phyloP scores from a whole-genome alignment of 495 filamentous ascomycete species.

The Hypoxylon crocopeplum region DNA sequence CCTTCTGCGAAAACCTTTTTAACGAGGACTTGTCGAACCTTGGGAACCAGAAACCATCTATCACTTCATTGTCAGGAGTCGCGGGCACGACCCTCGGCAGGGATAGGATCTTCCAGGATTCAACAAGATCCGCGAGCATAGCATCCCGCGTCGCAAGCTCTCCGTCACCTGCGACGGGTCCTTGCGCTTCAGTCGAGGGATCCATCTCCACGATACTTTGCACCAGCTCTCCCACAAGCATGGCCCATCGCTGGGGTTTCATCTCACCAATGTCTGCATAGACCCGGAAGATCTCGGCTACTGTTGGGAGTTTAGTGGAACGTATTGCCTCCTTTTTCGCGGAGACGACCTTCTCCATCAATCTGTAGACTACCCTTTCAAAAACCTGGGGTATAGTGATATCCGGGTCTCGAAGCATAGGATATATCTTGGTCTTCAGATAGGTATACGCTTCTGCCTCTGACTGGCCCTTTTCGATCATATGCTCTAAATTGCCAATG shows the following conservation, averaged over 20 bases:
- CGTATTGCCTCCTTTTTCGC: slow-evolving; percentile 46
- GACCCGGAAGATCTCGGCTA: slow-evolving; percentile 49
- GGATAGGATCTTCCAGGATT: slow-evolving; percentile 48
- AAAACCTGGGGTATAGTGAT: slow-evolving; percentile 31
- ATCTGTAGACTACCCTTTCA: slow-evolving; percentile 16
- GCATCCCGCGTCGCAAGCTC: slow-evolving; percentile 39
- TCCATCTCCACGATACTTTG: slow-evolving; percentile 41
- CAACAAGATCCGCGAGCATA: slow-evolving; percentile 48
- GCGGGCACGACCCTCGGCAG: slow-evolving; percentile 21
- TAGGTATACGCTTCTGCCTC: slow-evolving; percentile 45
- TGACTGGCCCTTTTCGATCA: slow-evolving; percentile 40
- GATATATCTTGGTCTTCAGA: slow-evolving; percentile 49
- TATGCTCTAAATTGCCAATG: slow-evolving; percentile 44
- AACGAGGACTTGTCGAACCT: slow-evolving; percentile 19
- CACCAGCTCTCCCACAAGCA: slow-evolving; percentile 43
- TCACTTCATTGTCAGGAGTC: slow-evolving; percentile 12
- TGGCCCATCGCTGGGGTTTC: slow-evolving; percentile 40
- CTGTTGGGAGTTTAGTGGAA: slow-evolving; percentile 43
- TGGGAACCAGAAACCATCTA: slow-evolving; percentile 34
- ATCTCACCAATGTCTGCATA: slow-evolving; percentile 43
- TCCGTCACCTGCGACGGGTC: slow-evolving; percentile 31
- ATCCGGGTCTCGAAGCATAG: slow-evolving; percentile 30
- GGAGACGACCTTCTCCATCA: slow-evolving; percentile 38
- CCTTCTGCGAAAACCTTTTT: slow-evolving; percentile 10
- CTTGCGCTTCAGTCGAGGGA: slow-evolving; percentile 25